phyloP scores from a whole-genome alignment of 305 asterid genomes.

The Fraxinus platypoda region DNA sequence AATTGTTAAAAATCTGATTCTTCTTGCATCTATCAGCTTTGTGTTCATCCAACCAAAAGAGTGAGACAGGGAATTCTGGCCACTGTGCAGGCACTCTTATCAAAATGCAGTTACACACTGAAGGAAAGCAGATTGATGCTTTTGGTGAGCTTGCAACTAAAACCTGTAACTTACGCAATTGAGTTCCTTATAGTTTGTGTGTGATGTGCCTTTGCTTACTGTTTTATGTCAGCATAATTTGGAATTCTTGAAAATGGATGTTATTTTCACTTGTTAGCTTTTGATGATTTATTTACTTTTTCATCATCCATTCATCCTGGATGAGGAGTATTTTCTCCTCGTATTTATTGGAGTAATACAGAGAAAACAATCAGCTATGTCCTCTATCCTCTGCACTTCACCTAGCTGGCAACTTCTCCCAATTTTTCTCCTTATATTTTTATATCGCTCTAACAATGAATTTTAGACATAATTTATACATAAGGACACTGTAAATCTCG shows the following conservation, averaged over 20 bases:
- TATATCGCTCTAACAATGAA: background rate
- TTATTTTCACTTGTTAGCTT: background rate
- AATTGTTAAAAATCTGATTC: background rate
- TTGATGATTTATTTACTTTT: background rate
- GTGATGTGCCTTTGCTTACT: background rate
- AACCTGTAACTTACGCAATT: slow-evolving; percentile 1
- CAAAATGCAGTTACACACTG: slow-evolving; percentile 61
- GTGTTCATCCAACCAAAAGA: slow-evolving; percentile 69
- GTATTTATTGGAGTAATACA: background rate
- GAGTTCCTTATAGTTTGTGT: slow-evolving; percentile 15
- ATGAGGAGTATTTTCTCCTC: background rate
- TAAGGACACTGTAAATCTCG: background rate
- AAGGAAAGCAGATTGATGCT: slow-evolving; percentile 79
- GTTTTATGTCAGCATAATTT: background rate
- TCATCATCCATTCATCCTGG: background rate
- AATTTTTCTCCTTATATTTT: background rate
- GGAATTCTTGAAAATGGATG: background rate
- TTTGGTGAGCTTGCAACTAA: slow-evolving; percentile 65
- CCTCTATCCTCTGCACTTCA: background rate
- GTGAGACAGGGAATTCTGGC: slow-evolving; percentile 69
- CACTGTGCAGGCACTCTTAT: slow-evolving; percentile 57
- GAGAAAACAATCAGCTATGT: background rate
- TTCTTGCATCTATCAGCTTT: slow-evolving; percentile 53
- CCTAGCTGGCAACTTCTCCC: background rate
- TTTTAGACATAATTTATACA: background rate